Evolutionary conservation across 2,329 filamentous ascomycete genomes (phyloP).

Genomic region (Scytalidium sp.): DNA sequence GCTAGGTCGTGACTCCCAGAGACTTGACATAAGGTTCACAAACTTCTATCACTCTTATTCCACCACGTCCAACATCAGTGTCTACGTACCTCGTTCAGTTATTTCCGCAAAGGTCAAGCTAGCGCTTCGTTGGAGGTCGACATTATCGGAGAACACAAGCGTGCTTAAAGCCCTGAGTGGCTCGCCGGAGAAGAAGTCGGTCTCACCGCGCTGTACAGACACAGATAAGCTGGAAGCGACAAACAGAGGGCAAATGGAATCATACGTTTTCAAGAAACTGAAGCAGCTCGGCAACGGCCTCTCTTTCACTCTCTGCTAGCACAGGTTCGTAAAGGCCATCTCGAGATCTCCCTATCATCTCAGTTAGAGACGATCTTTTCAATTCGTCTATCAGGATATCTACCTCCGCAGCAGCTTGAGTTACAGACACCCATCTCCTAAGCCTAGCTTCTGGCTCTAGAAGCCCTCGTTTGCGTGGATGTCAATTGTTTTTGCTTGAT

Average conservation of each 20-base stretch:
- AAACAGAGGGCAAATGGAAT: not conserved
- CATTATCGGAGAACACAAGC: slow-evolving; percentile 96
- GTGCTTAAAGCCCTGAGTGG: slow-evolving; percentile 92
- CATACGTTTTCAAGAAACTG: slow-evolving; percentile 93
- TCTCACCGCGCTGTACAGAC: slow-evolving; percentile 71
- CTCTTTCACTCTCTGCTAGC: slow-evolving; percentile 91
- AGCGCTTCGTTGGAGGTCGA: slow-evolving; percentile 94
- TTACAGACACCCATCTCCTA: slow-evolving; percentile 58
- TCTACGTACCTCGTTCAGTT: slow-evolving; percentile 81
- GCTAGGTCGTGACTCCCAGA: not conserved
- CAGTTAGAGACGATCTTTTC: slow-evolving; percentile 18
- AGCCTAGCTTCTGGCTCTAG: slow-evolving; percentile 25
- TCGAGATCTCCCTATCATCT: slow-evolving; percentile 64
- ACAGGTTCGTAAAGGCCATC: slow-evolving; percentile 84
- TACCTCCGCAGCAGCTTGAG: slow-evolving; percentile 61
- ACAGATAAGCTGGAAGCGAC: slow-evolving; percentile 12
- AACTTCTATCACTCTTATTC: not conserved
- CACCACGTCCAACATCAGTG: not conserved
- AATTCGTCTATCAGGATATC: slow-evolving; percentile 9
- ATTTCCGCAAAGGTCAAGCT: slow-evolving; percentile 99
- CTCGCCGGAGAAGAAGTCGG: slow-evolving; percentile 97
- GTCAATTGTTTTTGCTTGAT: slow-evolving; percentile 20
- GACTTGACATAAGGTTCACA: not conserved
- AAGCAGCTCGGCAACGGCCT: slow-evolving; percentile 92
- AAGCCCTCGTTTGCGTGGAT: slow-evolving; percentile 13